A percentile compares a stretch with the other conserved stretches of the same genome.
Conservation (phyloP, 2,329 filamentous ascomycete species). For the Hyphodiscus sp. region DNA sequence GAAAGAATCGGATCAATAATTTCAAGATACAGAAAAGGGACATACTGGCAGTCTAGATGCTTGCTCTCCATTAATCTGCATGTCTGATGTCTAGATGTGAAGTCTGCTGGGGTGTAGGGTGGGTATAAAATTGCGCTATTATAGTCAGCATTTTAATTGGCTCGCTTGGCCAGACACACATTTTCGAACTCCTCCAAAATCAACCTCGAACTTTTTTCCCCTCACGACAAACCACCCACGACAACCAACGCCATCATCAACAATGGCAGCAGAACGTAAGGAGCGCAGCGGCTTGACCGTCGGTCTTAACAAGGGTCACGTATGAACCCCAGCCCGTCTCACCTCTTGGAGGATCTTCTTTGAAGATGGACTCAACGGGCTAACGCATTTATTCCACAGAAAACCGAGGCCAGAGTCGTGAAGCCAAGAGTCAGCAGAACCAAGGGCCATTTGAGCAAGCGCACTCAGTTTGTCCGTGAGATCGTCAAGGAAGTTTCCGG, state of each 20-base stretch:
- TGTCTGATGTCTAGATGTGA: too few relatives aligned
- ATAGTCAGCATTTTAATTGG: too few relatives aligned
- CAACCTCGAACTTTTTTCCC: slow-evolving; percentile 14
- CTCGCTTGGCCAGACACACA: background rate
- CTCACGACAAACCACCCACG: slow-evolving; percentile 15
- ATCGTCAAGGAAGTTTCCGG: slow-evolving; percentile 98
- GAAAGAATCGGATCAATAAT: background rate
- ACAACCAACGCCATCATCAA: slow-evolving; percentile 14
- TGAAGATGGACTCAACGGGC: slow-evolving; percentile 46
- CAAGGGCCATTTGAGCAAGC: slow-evolving; percentile 96
- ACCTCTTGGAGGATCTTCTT: slow-evolving; percentile 67
- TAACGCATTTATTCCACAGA: slow-evolving; percentile 43
- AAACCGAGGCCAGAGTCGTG: slow-evolving; percentile 72
- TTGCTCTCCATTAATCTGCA: too few relatives aligned
- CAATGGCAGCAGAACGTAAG: slow-evolving; percentile 54
- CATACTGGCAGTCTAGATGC: too few relatives aligned
- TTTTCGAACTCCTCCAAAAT: slow-evolving; percentile 1
- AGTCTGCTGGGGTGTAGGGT: too few relatives aligned
- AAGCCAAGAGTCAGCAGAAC: slow-evolving; percentile 76
- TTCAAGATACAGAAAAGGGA: background rate
- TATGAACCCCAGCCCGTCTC: slow-evolving; percentile 50
- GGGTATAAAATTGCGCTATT: too few relatives aligned
- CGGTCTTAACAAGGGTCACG: slow-evolving; percentile 59
- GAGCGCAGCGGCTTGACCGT: slow-evolving; percentile 53
- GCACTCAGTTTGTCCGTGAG: slow-evolving; percentile 93